Evolutionary conservation across 805 yeast species (phyloP), one percentile per base, ranked within the genome.

Genomic region (Zygosaccharomyces pseudorouxii): DNA sequence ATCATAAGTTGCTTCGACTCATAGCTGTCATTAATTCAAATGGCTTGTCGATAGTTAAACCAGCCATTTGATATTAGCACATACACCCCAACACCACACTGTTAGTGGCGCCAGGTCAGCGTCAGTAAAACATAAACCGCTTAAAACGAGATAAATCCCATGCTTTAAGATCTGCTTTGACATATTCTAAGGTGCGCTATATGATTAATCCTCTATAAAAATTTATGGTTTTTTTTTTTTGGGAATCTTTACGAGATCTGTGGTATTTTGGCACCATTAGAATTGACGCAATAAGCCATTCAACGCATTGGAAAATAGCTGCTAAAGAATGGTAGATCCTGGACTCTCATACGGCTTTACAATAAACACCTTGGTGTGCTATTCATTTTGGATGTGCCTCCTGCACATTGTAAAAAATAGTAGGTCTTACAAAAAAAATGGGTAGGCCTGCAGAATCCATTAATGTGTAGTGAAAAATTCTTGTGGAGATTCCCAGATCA

Each of bases 51-150:
- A 11, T 29, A 11, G 10, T 18, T 10, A 29, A 29, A 41, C 44
- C 44, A 41, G 44, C 44, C 44, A 41, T 41, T 41, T 29, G 36
- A 29, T 18, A 16, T 28, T 29, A n/a, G 28, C 11, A 18, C 41
- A 3, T 12, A 41, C 31, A 28, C 14, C 20, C 27, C 16, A 29
- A 41, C 44, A 41, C 44, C 44, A 29, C 44, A 18, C 2, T 8
- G 25, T 18, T n/a, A 16, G 19, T 16, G 8, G 33, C 11, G 37
- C 11, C 37, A 16, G 11, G 11, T 33, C 11, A 6, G 20, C 20
- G 37, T 33, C 37, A 33, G 37, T 8, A 33, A 14, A 33, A 14
- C 37, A 16, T 14, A 14, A 33, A 5, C 4, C 1, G 9, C 11
- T 10, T 14, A 7, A 16, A 33, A 6, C 8, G 10, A 33, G 4